phyloP scores from a whole-genome alignment of 2,329 filamentous ascomycete species.

The Neospermospora avenae region DNA sequence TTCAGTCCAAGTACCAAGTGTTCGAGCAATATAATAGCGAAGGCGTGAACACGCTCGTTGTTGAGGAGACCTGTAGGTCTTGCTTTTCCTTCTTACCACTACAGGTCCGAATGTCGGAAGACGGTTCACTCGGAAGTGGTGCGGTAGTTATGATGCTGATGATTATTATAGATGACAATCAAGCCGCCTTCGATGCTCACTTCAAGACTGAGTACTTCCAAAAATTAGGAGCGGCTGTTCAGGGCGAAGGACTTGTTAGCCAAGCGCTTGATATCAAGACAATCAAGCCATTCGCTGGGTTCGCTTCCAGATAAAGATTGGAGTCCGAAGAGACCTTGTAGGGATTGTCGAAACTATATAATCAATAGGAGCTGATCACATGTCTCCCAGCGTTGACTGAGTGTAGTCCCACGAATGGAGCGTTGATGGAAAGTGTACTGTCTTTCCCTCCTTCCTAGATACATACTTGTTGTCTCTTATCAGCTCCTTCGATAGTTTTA shows the following conservation, averaged over 20 bases:
- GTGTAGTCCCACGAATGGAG: too few species aligned
- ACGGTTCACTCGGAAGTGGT: not conserved
- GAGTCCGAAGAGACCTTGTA: too few species aligned
- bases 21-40: conserved; percentile 21
- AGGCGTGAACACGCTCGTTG: conserved; percentile 17
- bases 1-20: conserved; percentile 18
- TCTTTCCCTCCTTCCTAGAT: too few species aligned
- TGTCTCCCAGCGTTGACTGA: too few species aligned
- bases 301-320: conserved; percentile 14
- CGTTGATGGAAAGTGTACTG: too few species aligned
- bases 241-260: conserved; percentile 15
- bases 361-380: too few species aligned
- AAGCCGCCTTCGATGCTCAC: conserved; percentile 18
- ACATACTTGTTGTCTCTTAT: too few species aligned
- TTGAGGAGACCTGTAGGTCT: conserved; percentile 22
- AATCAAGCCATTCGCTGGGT: conserved; percentile 22
- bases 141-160: not conserved
- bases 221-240: conserved; percentile 3
- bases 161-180: conserved; percentile 10
- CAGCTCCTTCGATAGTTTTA: too few species aligned
- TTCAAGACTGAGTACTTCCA: conserved; percentile 21
- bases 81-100: not conserved
- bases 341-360: too few species aligned
- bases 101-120: too few species aligned
- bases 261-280: conserved; percentile 23